Evolutionary conservation across 805 yeast genomes (phyloP).

Genomic region (Cyberlindnera euphorbiae): DNA sequence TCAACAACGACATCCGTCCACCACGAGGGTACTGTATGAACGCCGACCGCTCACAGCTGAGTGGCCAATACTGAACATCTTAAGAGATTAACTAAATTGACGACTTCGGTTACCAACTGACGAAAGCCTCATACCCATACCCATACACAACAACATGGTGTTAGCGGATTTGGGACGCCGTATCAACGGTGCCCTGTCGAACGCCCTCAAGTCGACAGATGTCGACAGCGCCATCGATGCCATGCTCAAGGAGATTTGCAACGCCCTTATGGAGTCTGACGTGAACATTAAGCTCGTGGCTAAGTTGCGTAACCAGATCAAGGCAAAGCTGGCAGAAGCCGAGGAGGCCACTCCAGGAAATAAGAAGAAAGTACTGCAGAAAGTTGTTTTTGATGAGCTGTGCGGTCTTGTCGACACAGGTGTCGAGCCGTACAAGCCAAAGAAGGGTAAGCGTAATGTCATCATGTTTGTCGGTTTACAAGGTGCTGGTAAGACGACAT

Average conservation of each 20-base stretch:
- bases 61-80: too few species aligned
- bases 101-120: too few species aligned
- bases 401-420: slow-evolving; percentile 77
- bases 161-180: slow-evolving; percentile 75
- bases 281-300: slow-evolving; percentile 86
- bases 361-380: slow-evolving; percentile 78
- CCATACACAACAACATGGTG: too few species aligned
- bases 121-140: too few species aligned
- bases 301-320: slow-evolving; percentile 66
- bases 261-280: slow-evolving; percentile 90
- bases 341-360: slow-evolving; percentile 48
- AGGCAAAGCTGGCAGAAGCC: slow-evolving; percentile 46
- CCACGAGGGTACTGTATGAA: too few species aligned
- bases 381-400: slow-evolving; percentile 90
- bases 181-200: slow-evolving; percentile 68
- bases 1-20: too few species aligned
- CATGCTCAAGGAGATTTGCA: slow-evolving; percentile 83
- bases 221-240: slow-evolving; percentile 60
- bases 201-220: slow-evolving; percentile 50
- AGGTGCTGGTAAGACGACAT: slow-evolving; percentile 98
- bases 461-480: slow-evolving; percentile 98
- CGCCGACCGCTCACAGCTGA: too few species aligned
- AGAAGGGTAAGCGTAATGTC: slow-evolving; percentile 72
- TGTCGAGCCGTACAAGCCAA: slow-evolving; percentile 67
- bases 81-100: too few species aligned